Evolutionary conservation across 2,329 filamentous ascomycete genomes (phyloP).

Genomic region (Myriosclerotinia curreyana): DNA sequence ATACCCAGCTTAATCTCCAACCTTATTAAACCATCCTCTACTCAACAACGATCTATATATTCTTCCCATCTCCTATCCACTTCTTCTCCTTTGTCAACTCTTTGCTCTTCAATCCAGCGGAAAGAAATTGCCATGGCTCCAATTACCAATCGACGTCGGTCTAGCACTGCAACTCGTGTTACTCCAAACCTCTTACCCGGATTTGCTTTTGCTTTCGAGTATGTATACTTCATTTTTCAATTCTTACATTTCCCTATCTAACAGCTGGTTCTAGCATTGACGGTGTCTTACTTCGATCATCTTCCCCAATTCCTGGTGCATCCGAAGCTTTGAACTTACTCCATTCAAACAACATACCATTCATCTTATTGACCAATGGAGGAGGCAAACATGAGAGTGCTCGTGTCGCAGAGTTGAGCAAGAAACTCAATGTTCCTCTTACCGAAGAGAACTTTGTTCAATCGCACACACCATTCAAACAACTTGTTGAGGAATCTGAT

Average conservation of each 20-base stretch:
- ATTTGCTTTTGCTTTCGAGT: slow-evolving; percentile 58
- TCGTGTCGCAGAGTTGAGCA: slow-evolving; percentile 66
- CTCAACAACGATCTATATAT: slow-evolving; percentile 17
- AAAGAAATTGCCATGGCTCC: slow-evolving; percentile 7
- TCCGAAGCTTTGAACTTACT: slow-evolving; percentile 70
- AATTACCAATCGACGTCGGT: slow-evolving; percentile 9
- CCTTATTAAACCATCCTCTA: neutral
- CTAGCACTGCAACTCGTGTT: slow-evolving; percentile 12
- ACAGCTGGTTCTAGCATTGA: slow-evolving; percentile 59
- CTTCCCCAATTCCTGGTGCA: slow-evolving; percentile 75
- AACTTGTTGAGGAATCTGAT: slow-evolving; percentile 59
- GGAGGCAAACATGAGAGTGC: slow-evolving; percentile 80
- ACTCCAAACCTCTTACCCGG: slow-evolving; percentile 31
- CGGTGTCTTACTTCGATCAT: slow-evolving; percentile 85
- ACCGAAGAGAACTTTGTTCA: slow-evolving; percentile 74
- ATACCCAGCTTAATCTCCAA: slow-evolving; percentile 6
- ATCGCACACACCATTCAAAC: slow-evolving; percentile 85
- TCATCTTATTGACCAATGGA: slow-evolving; percentile 94
- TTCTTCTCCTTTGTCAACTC: neutral
- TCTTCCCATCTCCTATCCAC: neutral
- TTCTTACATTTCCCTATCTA: slow-evolving; percentile 7
- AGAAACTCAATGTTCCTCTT: slow-evolving; percentile 62
- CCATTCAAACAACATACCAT: slow-evolving; percentile 73
- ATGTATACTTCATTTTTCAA: slow-evolving; percentile 31
- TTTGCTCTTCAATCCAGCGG: neutral